Evolutionary conservation across 768 basidiomycete species (phyloP).

Genomic region (Crucibulum laeve): DNA sequence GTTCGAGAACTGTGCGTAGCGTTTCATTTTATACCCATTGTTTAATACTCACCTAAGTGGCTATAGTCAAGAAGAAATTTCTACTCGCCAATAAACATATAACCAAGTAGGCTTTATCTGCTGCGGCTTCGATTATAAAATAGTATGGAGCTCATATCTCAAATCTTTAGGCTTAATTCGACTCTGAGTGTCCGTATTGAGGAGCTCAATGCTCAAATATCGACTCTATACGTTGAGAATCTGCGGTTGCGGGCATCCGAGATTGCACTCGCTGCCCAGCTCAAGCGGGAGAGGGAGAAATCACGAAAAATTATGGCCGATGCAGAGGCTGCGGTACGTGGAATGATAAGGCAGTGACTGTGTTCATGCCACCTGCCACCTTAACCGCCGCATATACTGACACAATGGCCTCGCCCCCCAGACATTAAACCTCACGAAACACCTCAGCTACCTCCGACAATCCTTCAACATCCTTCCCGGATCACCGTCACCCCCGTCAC

Average conservation of each 20-base stretch:
- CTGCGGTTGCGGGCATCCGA: conserved; percentile 77
- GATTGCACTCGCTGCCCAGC: conserved; percentile 68
- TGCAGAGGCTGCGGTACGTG: conserved; percentile 66
- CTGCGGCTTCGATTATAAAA: not conserved
- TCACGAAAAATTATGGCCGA: conserved; percentile 68
- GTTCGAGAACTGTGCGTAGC: conserved; percentile 75
- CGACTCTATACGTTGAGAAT: conserved; percentile 79
- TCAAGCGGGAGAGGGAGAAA: conserved; percentile 79
- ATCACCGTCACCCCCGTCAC: conserved; percentile 32
- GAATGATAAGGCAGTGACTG: conserved; percentile 7
- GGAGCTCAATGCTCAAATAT: conserved; percentile 80
- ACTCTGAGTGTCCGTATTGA: conserved; percentile 81
- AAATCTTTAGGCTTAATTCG: conserved; percentile 64
- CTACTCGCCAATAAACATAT: conserved; percentile 89
- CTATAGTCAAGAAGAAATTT: conserved; percentile 87
- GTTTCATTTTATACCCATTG: conserved; percentile 9
- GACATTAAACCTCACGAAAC: conserved; percentile 61
- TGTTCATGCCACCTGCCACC: no score
- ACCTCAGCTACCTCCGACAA: conserved; percentile 60
- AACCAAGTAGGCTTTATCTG: conserved; percentile 66
- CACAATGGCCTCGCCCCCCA: conserved; percentile 14
- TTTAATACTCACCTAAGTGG: conserved; percentile 20
- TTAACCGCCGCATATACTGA: conserved; percentile 5
- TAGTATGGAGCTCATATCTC: not conserved
- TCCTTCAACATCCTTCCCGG: conserved; percentile 42